Base-by-base conservation (phyloP, 768 basidiomycete species). In the Solioccasus polychromus region DNA sequence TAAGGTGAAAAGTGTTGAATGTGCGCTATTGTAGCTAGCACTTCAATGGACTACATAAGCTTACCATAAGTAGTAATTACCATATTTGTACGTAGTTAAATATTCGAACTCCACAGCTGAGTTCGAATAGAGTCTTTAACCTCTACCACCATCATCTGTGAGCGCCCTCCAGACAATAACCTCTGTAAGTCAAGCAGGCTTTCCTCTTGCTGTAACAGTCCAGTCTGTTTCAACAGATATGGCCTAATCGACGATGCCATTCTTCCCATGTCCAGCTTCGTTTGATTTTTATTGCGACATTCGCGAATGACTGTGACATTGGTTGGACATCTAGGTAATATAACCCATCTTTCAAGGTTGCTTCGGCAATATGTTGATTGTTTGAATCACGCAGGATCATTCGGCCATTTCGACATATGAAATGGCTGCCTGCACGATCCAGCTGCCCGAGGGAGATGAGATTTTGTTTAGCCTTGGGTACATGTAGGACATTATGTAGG, bases 391-490 rank as follows among this genome's bases (percentile, higher is more conserved):
- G 18, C 3, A 39, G 23, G 3, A 8, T 9, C 6, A 34, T 25
- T 34, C 7, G 24, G 2, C 32, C 42, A 2, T 26, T 3, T 14
- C 2, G 3, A 12, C 32, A 42, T 0, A 17, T 18, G 2, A 32
- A 4, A 6, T 9, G 1, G 8, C 45, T 28, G 1, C 45, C 30
- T 1, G 28, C 23, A 4, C 2, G 2, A 17, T 47, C 41, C 0
- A 47, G 14, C 2, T 19, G 8, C 1, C 17, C 29, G 0, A 51
- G 28, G 1, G 50, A 51, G 1, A 47, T 2, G 12, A 51, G 12
- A n/a, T 51, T 51, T 15, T 47, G 23, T 8, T 8, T 8, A 3
- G 50, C 36, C 5, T 30, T 24, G 2, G 50, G 50, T 2, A 39
- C 36, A n/a, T 47, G 8, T 4, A 45, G 19, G 1, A 30, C 24